Conservation (phyloP, 2,329 filamentous ascomycete genomes). For the Boeremia exigua region DNA sequence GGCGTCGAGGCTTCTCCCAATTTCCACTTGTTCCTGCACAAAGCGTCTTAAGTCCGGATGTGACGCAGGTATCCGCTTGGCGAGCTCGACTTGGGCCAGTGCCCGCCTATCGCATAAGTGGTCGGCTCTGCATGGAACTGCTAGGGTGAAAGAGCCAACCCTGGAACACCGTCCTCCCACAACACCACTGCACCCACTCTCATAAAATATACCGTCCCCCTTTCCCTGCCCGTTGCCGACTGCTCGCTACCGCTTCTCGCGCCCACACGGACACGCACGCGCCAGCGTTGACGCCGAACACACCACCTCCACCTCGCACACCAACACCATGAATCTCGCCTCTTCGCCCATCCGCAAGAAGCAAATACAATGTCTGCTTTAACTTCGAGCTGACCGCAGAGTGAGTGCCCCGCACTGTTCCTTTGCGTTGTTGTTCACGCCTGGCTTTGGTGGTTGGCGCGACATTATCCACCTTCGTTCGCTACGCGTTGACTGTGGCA, state of each 20-base stretch:
- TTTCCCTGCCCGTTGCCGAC: neutral
- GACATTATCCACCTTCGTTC: conserved; percentile 1
- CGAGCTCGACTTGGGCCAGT: conserved; percentile 14
- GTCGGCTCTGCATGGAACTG: conserved; percentile 3
- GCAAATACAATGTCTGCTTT: conserved; percentile 37
- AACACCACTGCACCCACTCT: conserved; percentile 16
- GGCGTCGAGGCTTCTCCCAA: conserved; percentile 1
- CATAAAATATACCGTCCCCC: conserved; percentile 7
- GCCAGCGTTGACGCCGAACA: conserved; percentile 4
- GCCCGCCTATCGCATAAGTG: conserved; percentile 15
- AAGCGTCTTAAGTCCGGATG: conserved; percentile 14
- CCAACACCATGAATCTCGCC: conserved; percentile 33
- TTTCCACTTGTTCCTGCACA: conserved; percentile 13
- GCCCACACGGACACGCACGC: conserved; percentile 9
- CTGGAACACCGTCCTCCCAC: conserved; percentile 15
- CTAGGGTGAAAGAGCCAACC: conserved; percentile 14
- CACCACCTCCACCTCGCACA: conserved; percentile 11
- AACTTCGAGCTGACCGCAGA: conserved; percentile 33
- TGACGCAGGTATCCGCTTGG: conserved; percentile 14
- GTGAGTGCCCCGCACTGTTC: conserved; percentile 20
- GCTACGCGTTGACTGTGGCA: neutral
- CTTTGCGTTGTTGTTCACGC: neutral
- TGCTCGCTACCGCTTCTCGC: conserved; percentile 27
- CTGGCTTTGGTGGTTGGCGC: neutral
- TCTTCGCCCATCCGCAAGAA: conserved; percentile 35